A percentile compares a stretch with the other conserved stretches of the same genome.
Evolutionary conservation across 192 early-diverging fungal species (phyloP).

Genomic region (Powellomyces hirtus): DNA sequence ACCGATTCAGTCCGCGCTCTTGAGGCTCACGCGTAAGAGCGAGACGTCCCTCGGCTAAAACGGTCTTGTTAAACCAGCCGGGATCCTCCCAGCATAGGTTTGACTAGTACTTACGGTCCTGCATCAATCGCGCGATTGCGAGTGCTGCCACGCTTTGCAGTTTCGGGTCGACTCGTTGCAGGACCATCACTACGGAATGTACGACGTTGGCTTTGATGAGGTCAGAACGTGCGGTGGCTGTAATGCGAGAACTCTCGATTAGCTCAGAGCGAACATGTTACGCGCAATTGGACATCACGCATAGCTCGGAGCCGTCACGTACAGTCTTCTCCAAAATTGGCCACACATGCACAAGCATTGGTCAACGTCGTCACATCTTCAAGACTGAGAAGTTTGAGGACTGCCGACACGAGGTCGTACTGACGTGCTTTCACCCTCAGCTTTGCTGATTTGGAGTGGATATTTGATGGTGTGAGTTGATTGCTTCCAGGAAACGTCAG

Average conservation of each 20-base stretch:
- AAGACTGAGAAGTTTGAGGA: conserved; percentile 36
- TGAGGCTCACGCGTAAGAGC: conserved; percentile 35
- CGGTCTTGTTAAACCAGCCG: too few species aligned
- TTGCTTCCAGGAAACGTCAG: not conserved
- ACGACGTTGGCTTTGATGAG: conserved; percentile 27
- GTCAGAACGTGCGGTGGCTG: conserved; percentile 19
- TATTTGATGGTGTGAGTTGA: not conserved
- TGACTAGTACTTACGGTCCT: conserved; percentile 29
- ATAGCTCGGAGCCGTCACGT: not conserved
- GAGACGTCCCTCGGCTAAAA: conserved; percentile 34
- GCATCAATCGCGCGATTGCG: conserved; percentile 32
- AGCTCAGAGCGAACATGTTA: too few species aligned
- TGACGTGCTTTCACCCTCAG: conserved; percentile 34
- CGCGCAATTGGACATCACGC: too few species aligned
- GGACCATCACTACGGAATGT: conserved; percentile 24
- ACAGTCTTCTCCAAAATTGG: conserved; percentile 55
- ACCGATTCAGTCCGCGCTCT: conserved; percentile 23
- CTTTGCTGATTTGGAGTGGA: conserved; percentile 36
- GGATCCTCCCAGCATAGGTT: too few species aligned
- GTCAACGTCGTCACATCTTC: conserved; percentile 44
- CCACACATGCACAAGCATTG: conserved; percentile 51
- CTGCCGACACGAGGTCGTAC: conserved; percentile 29
- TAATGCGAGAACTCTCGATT: too few species aligned
- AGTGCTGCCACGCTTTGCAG: conserved; percentile 24
- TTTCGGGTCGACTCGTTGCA: conserved; percentile 26